phyloP scores from a whole-genome alignment of 306 rosid species.

The Psophocarpus tetragonolobus region DNA sequence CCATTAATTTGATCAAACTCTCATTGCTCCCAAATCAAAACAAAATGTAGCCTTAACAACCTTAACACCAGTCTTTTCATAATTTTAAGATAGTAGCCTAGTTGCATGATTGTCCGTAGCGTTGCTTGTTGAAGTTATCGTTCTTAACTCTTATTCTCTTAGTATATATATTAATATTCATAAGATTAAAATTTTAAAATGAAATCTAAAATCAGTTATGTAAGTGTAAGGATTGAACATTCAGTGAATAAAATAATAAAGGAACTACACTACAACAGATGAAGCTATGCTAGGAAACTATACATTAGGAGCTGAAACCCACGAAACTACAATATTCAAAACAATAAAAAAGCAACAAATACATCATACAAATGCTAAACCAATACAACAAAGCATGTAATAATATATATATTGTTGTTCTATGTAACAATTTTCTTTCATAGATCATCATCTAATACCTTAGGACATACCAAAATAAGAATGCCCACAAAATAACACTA shows the following conservation, averaged over 20 bases:
- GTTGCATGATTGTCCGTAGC: too few species aligned
- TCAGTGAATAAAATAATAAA: too few species aligned
- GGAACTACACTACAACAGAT: too few species aligned
- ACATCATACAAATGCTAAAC: not conserved
- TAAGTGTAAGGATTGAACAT: too few species aligned
- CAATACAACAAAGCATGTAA: not conserved
- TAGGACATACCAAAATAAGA: not conserved
- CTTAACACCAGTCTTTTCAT: not conserved
- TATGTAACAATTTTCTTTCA: slow-evolving; percentile 22
- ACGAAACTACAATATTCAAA: not conserved
- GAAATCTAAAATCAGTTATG: too few species aligned
- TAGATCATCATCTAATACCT: slow-evolving; percentile 11
- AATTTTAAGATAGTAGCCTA: not conserved
- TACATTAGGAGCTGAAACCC: not conserved
- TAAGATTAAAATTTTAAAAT: too few species aligned
- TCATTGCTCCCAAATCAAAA: not conserved
- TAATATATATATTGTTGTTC: not conserved
- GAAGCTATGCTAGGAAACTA: not conserved
- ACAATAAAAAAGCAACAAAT: not conserved
- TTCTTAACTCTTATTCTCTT: too few species aligned
- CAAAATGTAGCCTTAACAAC: not conserved
- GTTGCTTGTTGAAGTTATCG: too few species aligned
- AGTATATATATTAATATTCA: too few species aligned
- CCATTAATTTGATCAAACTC: not conserved
- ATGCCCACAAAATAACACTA: slow-evolving; percentile 2